These are phyloP conservation scores for Candida stauntonica DNA, from an alignment of 805 yeast species.

Conservation along the genomic window DNA sequence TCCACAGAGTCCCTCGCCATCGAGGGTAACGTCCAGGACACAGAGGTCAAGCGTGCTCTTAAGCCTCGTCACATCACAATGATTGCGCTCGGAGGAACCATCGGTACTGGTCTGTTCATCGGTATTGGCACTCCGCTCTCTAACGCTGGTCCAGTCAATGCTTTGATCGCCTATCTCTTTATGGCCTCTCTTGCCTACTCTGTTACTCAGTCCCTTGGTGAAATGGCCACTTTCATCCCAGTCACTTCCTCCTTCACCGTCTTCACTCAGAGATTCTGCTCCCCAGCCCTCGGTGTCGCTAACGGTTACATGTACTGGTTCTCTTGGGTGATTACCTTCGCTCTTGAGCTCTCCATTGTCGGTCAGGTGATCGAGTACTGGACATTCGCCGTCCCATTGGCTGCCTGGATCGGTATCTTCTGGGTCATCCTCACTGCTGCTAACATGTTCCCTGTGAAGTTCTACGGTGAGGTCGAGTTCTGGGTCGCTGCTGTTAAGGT, in stretches of 20 bases:
- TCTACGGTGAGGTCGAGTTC: slow-evolving; percentile 72
- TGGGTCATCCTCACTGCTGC: slow-evolving; percentile 49
- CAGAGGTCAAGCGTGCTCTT: slow-evolving; percentile 52
- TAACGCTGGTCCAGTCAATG: slow-evolving; percentile 64
- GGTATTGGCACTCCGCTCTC: slow-evolving; percentile 53
- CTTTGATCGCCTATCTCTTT: slow-evolving; percentile 59
- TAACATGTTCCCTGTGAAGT: slow-evolving; percentile 64
- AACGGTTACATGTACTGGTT: slow-evolving; percentile 75
- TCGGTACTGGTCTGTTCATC: slow-evolving; percentile 74
- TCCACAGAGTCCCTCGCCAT: slow-evolving; percentile 1
- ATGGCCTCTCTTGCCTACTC: slow-evolving; percentile 62
- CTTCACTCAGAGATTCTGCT: slow-evolving; percentile 61
- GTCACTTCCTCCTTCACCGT: slow-evolving; percentile 63
- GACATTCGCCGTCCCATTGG: slow-evolving; percentile 66
- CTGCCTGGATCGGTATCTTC: slow-evolving; percentile 69
- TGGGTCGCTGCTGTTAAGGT: slow-evolving; percentile 70
- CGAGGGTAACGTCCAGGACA: slow-evolving; percentile 28
- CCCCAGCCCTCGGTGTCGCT: slow-evolving; percentile 70
- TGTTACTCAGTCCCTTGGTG: slow-evolving; percentile 71
- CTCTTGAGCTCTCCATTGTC: slow-evolving; percentile 66
- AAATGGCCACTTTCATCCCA: slow-evolving; percentile 77
- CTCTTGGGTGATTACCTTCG: slow-evolving; percentile 73
- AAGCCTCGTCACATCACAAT: slow-evolving; percentile 67
- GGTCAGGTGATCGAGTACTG: slow-evolving; percentile 63
- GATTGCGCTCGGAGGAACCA: slow-evolving; percentile 78